Evolutionary conservation across 2,329 filamentous ascomycete genomes (phyloP), one percentile per base, ranked within the genome.

Genomic region (Colletotrichum sp.): DNA sequence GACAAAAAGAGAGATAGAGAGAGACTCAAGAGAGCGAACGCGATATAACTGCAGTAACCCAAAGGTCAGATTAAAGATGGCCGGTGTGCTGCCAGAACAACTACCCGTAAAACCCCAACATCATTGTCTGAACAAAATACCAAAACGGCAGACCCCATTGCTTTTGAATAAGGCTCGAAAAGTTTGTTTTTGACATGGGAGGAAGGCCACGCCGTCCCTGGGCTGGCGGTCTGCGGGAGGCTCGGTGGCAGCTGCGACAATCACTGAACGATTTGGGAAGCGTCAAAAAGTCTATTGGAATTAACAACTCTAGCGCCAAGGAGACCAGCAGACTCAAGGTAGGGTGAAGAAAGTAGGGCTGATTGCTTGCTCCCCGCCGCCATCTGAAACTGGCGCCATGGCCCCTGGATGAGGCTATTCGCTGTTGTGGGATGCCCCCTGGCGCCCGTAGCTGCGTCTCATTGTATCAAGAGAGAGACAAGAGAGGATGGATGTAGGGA

Each of bases 21-120:
- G 21, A 18, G 26, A 18, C 4, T 43, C 43, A 16, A 74, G 66
- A 30, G 66, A 70, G 66, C 13, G 48, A 36, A 71, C 59, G 32
- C 32, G 60, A 57, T 34, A 59, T 26, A 36, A 57, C 21, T n/a
- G 48, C 8, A 64, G 24, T 24, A 70, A 7, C 28, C 26, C 32
- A 30, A 67, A 39, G 16, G 21, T 36, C 67, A 71, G 28, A 57
- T 39, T 39, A 63, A 14, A 32, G 18, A 72, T 28, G 68, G 61
- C 68, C 72, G 68, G 55, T 61, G 39, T 72, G 72, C 61, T 72
- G 63, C 61, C 68, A 75, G 36, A 75, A 75, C 61, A 75, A 72
- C 39, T 55, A 39, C 28, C 72, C 43, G 43, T 61, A 61, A 8
- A 61, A 55, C 13, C 36, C 24, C 57, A 26, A 71, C 16, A 24